Evolutionary conservation across 2,329 filamentous ascomycete genomes (phyloP).

Genomic region (Lojkania enalia): DNA sequence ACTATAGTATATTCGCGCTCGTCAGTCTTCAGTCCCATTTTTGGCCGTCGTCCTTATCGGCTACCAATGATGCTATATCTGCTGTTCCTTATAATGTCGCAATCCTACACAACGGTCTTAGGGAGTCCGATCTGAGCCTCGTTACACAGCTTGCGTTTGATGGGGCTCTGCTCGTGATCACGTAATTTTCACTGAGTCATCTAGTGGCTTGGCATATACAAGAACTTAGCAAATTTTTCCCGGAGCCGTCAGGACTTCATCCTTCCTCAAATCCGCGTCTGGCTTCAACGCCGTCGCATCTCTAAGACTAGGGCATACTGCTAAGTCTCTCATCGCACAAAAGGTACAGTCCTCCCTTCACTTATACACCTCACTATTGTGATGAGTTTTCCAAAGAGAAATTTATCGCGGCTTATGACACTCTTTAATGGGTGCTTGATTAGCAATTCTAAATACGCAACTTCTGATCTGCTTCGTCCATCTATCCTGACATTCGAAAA

Average conservation of each 20-base stretch:
- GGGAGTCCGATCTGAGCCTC: neutral
- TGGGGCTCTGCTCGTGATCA: conserved; percentile 3
- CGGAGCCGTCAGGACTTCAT: conserved; percentile 3
- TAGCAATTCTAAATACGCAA: conserved; percentile 8
- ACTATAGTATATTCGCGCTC: neutral
- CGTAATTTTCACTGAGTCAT: conserved; percentile 1
- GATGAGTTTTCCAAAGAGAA: conserved; percentile 12
- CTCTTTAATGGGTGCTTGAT: conserved; percentile 12
- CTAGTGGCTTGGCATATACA: conserved; percentile 4
- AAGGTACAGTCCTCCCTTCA: conserved; percentile 11
- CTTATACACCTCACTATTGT: conserved; percentile 9
- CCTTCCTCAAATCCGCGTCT: conserved; percentile 7
- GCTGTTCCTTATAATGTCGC: conserved; percentile 1
- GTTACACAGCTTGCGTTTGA: neutral
- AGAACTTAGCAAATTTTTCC: conserved; percentile 1
- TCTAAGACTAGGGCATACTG: conserved; percentile 7
- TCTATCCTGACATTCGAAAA: conserved; percentile 10
- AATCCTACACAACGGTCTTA: neutral
- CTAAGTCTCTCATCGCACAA: conserved; percentile 8
- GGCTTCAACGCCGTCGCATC: conserved; percentile 7
- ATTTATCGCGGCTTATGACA: conserved; percentile 13
- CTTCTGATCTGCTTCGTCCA: conserved; percentile 8
- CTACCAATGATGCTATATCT: neutral
- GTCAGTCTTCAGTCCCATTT: neutral
- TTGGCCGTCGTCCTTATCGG: neutral